These are phyloP conservation scores for Phytopythium chamaehyphon DNA, from an alignment of 352 stramenopile species.

Conservation along the genomic window DNA sequence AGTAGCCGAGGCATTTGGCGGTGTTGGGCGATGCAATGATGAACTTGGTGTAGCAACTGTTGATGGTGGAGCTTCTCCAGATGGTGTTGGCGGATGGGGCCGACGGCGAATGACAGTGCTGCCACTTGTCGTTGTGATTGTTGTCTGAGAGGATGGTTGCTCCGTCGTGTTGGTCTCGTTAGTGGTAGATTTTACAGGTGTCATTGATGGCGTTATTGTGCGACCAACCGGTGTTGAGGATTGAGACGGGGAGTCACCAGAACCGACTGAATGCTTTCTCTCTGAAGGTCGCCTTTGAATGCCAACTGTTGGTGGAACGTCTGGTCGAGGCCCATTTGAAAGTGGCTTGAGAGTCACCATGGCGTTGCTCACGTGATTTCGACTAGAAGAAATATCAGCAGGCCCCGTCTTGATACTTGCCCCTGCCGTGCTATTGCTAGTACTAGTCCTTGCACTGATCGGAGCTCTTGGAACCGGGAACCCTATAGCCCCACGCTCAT, in stretches of 20 bases:
- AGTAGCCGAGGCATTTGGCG: slow-evolving; percentile 9
- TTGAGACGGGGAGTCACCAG: slow-evolving; percentile 11
- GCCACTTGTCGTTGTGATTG: slow-evolving; percentile 18
- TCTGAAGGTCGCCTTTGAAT: slow-evolving; percentile 7
- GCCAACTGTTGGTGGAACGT: slow-evolving; percentile 11
- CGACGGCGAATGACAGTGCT: slow-evolving; percentile 16
- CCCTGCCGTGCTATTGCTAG: slow-evolving; percentile 6
- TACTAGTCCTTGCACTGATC: slow-evolving; percentile 15
- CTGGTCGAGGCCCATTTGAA: slow-evolving; percentile 14
- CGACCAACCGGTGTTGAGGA: background rate
- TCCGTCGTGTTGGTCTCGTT: slow-evolving; percentile 7
- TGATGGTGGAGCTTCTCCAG: background rate
- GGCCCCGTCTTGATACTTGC: background rate
- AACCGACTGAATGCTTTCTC: background rate
- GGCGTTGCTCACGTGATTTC: background rate
- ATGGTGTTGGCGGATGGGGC: slow-evolving; percentile 6
- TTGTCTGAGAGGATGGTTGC: slow-evolving; percentile 7
- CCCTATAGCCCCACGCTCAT: slow-evolving; percentile 11
- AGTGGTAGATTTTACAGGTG: background rate
- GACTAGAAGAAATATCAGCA: background rate
- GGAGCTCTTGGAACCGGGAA: slow-evolving; percentile 12
- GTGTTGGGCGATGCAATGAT: slow-evolving; percentile 6
- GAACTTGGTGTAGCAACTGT: background rate
- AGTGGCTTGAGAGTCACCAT: slow-evolving; percentile 7
- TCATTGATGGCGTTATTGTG: too few species aligned